Evolutionary conservation across 805 yeast species (phyloP), one percentile per base, ranked within the genome.

Genomic region (Helenozyma rhizophorensis): DNA sequence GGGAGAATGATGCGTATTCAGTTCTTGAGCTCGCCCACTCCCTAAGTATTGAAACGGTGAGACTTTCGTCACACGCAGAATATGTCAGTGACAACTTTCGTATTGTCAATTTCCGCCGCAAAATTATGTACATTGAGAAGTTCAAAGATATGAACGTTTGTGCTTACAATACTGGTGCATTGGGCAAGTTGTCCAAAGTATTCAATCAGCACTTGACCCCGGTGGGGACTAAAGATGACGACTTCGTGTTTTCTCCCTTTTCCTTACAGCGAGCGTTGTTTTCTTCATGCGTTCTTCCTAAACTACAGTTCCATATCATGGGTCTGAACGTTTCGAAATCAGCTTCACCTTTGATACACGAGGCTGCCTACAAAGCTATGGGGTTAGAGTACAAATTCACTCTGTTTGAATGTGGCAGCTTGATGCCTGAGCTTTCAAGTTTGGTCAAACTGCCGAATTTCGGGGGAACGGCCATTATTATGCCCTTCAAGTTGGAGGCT

Each of bases 391-490:
- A 46, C 31, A 18, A 25, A 4, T 37, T 29, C 29, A 25, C 16
- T 3, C 27, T 32, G 6, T 33, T 30, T 23, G 42, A 43, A 30
- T 36, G 50, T 25, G 27, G 38, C 10, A 18, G 19, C 7, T 25
- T 35, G n/a, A 18, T 37, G 22, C 21, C 23, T 14, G 29, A 32
- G 11, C 18, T 44, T 10, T 12, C 30, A 21, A 25, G 22, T 3
- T 23, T 46, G 6, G 29, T 37, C 6, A 28, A 32, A 22, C 32
- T 35, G 11, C 43, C 43, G 15, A 27, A 35, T 22, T 46, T 46
- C 33, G 48, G 48, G 11, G 50, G 50, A 3, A 36, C 50, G 3
- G 37, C 36, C 15, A 32, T 46, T 5, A 28, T 35, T 10, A 39
- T 37, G 39, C 50, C 50, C 3, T 41, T 43, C 27, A 37, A 40